Evolutionary conservation across 495 filamentous ascomycete species (phyloP), one percentile per base, ranked within the genome.

Genomic region (Aspergillus homomorphus): DNA sequence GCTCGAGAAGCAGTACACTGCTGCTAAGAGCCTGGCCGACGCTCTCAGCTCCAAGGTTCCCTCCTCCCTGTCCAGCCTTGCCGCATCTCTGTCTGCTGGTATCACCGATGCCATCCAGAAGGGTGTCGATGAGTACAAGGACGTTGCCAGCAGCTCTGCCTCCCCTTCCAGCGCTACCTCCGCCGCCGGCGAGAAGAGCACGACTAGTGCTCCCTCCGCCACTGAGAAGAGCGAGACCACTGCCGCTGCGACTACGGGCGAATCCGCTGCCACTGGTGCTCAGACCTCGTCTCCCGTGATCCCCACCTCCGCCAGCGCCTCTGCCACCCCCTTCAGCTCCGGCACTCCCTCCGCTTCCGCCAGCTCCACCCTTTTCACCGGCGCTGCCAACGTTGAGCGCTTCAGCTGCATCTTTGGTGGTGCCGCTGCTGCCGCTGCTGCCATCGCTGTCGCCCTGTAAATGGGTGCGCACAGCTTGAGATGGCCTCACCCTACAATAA

Each of bases 21-120:
- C 73, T 33, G 67, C 72, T 58, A 56, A 69, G 46, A 46, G 41
- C 42, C 67, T 77, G 20, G 65, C 75, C 19, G 62, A 65, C 18
- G 63, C 66, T 38, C 58, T 76, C 51, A 66, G 68, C 54, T 45
- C 55, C 42, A 71, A 72, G 68, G 66, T 79, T 5, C 74, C 76
- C 41, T 20, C 58, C 30, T 61, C 52, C 15, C 63, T 65, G 4
- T 53, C 60, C 28, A 59, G 51, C 14, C 56, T 68, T 41, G 76
- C 72, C 22, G 26, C 51, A 46, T 38, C 59, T 20, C 67, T 73
- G 46, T 62, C 75, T 38, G 52, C 64, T 19, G 60, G 65, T 42
- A 69, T 77, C 66, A 70, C 70, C 52, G 56, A 62, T 26, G 66
- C 69, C 50, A 66, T 78, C 52, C 63, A 70, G 51, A 64, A 59